Evolutionary conservation across 352 stramenopile genomes (phyloP), one percentile per base, ranked within the genome.

Genomic region (Phytophthora pinifolia): DNA sequence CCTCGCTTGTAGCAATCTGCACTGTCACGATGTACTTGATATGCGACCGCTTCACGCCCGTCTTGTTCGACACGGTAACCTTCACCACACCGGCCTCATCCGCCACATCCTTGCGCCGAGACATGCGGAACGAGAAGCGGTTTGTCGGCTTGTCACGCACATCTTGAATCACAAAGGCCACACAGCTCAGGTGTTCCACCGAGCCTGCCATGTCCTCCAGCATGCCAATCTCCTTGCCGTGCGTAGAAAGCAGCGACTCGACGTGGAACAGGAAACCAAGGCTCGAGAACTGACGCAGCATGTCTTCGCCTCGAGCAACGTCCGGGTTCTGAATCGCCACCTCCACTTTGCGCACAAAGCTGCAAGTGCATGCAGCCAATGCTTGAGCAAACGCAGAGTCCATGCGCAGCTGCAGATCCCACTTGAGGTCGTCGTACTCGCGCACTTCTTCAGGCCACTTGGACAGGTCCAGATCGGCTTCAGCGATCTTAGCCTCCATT

Each of bases 211-310:
- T 90, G 67, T 97, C 90, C 70, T 97, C 80, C 10, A 99, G 74
- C 96, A 99, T 99, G 22, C 91, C 92, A 27, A 98, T 87, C 62
- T 99, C 96, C 57, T 98, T 98, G 46, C 95, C 94, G 41, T 97
- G 91, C 6, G 96, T 97, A 59, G 85, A 97, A 6, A 99, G 61
- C 14, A 99, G 71, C 3, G 92, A 97, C 65, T 98, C 94, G 39
- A 98, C 80, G 6, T 96, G 83, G 61, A 94, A 96, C 5, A 96
- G 65, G 41, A 91, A 96, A 9, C 86, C 86, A 13, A 96, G 49
- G n/a, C 70, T 88, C 12, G 80, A 92, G 50, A 92, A 69, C 49
- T 93, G 78, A 2, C 83, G 75, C n/a, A 95, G 55, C 52, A 92
- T 89, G 54, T 90, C 74, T 63, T 92, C 82, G 10, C 86, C 86